Conservation (phyloP, 306 rosid species). For the Prosopis cineraria region DNA sequence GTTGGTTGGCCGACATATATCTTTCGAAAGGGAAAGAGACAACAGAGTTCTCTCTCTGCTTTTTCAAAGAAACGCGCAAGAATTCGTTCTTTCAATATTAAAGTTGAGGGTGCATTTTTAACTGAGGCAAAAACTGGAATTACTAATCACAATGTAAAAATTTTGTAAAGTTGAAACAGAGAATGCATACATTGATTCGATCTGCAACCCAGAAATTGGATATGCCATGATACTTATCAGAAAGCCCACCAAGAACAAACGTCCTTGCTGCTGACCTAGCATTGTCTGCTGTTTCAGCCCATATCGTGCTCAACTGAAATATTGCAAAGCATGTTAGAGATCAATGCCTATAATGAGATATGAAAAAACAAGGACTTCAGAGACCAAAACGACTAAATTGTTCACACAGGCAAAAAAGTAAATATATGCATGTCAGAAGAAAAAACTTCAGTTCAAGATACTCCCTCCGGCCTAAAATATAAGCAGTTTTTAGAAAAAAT, state of each 20-base stretch:
- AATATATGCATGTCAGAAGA: conserved; percentile 1
- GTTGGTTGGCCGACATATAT: conserved; percentile 1
- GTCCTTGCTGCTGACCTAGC: conserved; percentile 94
- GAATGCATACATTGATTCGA: conserved; percentile 71
- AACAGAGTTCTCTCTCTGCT: neutral
- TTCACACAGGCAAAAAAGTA: conserved; percentile 8
- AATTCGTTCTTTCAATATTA: neutral
- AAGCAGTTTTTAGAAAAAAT: too few species aligned
- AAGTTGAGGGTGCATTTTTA: conserved; percentile 17
- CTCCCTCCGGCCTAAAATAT: too few species aligned
- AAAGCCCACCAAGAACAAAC: conserved; percentile 88
- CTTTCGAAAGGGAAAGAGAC: neutral
- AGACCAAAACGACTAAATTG: too few species aligned
- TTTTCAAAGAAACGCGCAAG: conserved; percentile 15
- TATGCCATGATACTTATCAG: conserved; percentile 77
- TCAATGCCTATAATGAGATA: conserved; percentile 15
- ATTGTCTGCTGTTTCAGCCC: conserved; percentile 98
- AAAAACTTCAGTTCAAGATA: conserved; percentile 14
- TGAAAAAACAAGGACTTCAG: neutral
- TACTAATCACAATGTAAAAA: conserved; percentile 13
- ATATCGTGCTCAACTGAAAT: conserved; percentile 91
- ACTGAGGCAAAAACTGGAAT: conserved; percentile 11
- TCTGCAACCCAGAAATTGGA: conserved; percentile 85
- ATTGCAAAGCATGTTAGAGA: conserved; percentile 32
- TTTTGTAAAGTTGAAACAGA: conserved; percentile 24